Conservation (phyloP, 257 asterid species). For the Jacaranda mimosifolia region DNA sequence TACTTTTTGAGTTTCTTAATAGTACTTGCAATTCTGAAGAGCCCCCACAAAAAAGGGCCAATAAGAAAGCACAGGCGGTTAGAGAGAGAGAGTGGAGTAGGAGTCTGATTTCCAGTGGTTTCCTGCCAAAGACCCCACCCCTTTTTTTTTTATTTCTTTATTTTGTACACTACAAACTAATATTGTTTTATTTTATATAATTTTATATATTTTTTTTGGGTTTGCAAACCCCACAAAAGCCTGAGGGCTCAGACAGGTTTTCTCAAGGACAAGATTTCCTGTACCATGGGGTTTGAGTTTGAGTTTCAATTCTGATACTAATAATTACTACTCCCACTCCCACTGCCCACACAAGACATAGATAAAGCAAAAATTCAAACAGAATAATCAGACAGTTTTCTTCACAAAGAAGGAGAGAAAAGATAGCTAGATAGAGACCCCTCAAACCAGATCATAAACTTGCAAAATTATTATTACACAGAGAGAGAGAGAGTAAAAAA, state of each 20-base stretch:
- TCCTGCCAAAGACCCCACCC: constrained; percentile 53
- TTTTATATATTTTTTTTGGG: constrained; percentile 12
- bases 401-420: constrained; percentile 54
- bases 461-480: background rate
- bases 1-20: background rate
- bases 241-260: constrained; percentile 46
- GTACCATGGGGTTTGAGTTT: constrained; percentile 44
- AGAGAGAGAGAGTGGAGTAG: constrained; percentile 54
- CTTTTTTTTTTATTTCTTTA: background rate
- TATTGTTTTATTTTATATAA: constrained; percentile 27
- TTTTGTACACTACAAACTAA: constrained; percentile 31
- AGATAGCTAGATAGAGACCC: constrained; percentile 50
- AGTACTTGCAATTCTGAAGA: constrained; percentile 38
- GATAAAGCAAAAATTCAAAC: constrained; percentile 41
- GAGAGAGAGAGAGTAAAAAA: constrained; percentile 11
- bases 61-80: constrained; percentile 66
- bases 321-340: constrained; percentile 28
- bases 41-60: constrained; percentile 44
- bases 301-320: constrained; percentile 44
- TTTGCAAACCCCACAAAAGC: constrained; percentile 57
- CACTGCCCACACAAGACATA: constrained; percentile 30
- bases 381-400: constrained; percentile 59
- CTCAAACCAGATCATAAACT: constrained; percentile 22
- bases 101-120: constrained; percentile 58
- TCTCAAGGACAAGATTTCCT: constrained; percentile 62